Base-by-base conservation (phyloP, 2,329 filamentous ascomycete genomes). In the Calonectria ilicicola region DNA sequence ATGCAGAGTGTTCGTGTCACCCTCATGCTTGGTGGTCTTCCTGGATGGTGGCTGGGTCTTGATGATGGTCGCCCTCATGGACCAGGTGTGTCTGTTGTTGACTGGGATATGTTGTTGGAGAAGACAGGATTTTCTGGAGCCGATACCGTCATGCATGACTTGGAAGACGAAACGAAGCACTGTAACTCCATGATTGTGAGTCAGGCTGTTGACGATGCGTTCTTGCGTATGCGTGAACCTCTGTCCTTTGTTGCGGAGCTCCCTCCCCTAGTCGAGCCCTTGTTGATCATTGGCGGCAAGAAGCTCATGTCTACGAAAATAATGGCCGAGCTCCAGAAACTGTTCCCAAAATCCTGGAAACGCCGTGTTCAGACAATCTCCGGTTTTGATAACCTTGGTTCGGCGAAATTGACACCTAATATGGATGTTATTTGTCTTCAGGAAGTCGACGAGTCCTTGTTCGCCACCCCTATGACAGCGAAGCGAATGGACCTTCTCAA, bases 81-180 rank as follows among this genome's bases (percentile, higher is more conserved):
- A 5, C 71, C 71, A 8, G 53, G 49, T 5, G 58, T 73, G 6
- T 67, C 71, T n/a, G 63, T 68, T 17, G 40, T 60, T 17, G 60
- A 73, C 27, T 73, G 71, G 71, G 63, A 73, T 17, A 17, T 46
- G 8, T 23, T 73, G 17, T 21, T 73, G 21, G 38, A 64, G 5
- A 65, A 73, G 67, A 73, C 71, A 5, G 71, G 71, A 19, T 73
- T 67, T 29, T 73, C 71, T 17, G 71, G 71, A 23, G 67, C 62
- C 2, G 71, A 73, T 29, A 70, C 67, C 3, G 56, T 66, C 29
- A 65, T 69, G 49, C 67, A 66, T 17, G 63, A 73, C 26, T 27
- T 71, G 26, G 62, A 62, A 62, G 53, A 71, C 17, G 63, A 71
- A 3, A 56, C 63, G 32, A 71, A 71, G 49, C 63, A 71, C 38